Evolutionary conservation across 192 early-diverging fungal genomes (phyloP).

Genomic region (Umbelopsis sp.): DNA sequence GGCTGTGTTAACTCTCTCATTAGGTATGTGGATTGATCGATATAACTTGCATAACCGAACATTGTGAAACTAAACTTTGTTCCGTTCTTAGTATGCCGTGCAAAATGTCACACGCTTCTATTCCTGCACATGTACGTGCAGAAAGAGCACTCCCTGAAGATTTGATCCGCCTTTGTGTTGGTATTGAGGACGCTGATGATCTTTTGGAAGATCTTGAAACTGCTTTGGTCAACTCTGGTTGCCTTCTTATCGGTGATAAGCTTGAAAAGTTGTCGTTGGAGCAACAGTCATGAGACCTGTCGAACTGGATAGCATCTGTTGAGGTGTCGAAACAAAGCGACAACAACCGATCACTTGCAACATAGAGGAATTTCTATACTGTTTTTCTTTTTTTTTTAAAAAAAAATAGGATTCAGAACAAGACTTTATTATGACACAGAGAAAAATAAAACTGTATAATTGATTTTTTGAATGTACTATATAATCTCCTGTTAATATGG

Average conservation of each 20-base stretch:
- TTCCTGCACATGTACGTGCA: conserved; percentile 86
- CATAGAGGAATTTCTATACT: too few species aligned
- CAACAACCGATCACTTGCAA: too few species aligned
- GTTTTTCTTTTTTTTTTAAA: too few species aligned
- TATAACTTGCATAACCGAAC: too few species aligned
- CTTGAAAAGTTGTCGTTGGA: conserved; percentile 6
- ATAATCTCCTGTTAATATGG: too few species aligned
- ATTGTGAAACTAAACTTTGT: not conserved
- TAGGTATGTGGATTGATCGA: conserved; percentile 49
- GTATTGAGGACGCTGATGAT: conserved; percentile 94
- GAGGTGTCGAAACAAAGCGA: not conserved
- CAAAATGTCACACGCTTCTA: conserved; percentile 96
- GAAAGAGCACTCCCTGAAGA: conserved; percentile 94
- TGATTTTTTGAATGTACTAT: too few species aligned
- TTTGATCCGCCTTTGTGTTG: conserved; percentile 93
- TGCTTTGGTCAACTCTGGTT: conserved; percentile 70
- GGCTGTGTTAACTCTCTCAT: conserved; percentile 98
- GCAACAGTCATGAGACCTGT: not conserved
- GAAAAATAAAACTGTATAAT: too few species aligned
- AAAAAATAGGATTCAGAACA: too few species aligned
- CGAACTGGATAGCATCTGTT: not conserved
- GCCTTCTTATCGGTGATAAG: conserved; percentile 26
- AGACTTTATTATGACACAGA: too few species aligned
- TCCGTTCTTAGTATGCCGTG: conserved; percentile 83
- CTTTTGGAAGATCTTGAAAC: conserved; percentile 83